Percentiles rank a stretch among this genome's conserved stretches.
phyloP scores from a whole-genome alignment of 208 protist genomes.

The Angomonas deanei region DNA sequence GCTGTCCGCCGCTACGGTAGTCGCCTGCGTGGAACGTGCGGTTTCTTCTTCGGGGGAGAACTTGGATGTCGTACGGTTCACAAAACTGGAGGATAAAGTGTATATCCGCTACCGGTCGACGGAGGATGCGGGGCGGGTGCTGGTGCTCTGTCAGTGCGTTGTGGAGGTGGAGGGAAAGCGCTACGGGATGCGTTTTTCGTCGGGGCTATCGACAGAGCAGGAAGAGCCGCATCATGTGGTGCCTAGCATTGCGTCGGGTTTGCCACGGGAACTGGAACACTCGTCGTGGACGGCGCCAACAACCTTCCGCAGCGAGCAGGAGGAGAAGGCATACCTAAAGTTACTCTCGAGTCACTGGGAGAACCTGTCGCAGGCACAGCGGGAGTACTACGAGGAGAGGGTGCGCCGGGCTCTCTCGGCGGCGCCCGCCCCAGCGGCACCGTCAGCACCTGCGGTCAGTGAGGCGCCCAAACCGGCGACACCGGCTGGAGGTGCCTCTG shows the following conservation, averaged over 20 bases:
- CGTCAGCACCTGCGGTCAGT: neutral
- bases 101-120: constrained; percentile 42
- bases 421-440: neutral
- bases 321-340: constrained; percentile 46
- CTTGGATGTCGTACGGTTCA: neutral
- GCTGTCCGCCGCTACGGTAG: constrained; percentile 16
- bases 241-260: neutral
- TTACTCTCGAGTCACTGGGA: constrained; percentile 64
- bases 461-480: neutral
- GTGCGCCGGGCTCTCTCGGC: constrained; percentile 15
- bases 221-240: neutral
- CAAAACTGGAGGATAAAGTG: neutral
- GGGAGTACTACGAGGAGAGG: constrained; percentile 71
- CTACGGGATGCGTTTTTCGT: constrained; percentile 28
- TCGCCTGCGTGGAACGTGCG: constrained; percentile 9
- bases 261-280: constrained; percentile 19
- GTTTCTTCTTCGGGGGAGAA: neutral
- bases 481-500: neutral
- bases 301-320: constrained; percentile 34
- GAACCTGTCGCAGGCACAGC: constrained; percentile 54
- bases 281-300: constrained; percentile 39
- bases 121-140: constrained; percentile 38
- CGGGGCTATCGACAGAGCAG: neutral
- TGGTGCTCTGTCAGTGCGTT: constrained; percentile 41
- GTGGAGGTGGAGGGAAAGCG: constrained; percentile 19